phyloP scores from a whole-genome alignment of 139 green algal genomes.

The Tetraselmis striata region DNA sequence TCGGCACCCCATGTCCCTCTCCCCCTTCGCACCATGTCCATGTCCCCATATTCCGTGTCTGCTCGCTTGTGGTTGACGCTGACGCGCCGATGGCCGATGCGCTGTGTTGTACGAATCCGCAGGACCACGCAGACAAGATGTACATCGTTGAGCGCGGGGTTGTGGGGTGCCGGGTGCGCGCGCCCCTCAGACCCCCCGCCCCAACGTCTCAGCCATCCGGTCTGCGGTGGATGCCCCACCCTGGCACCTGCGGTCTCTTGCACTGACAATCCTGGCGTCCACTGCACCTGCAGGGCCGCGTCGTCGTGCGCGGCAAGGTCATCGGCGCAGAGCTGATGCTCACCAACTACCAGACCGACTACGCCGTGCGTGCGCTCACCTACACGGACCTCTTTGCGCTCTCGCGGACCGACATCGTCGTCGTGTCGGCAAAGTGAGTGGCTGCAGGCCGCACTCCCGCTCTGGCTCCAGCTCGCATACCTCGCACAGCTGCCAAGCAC shows the following conservation, averaged over 20 bases:
- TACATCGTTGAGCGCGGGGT: slow-evolving; percentile 24
- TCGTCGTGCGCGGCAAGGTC: slow-evolving; percentile 12
- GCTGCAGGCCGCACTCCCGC: no score
- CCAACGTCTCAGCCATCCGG: no score
- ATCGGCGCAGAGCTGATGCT: slow-evolving; percentile 9
- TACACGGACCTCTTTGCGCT: slow-evolving; percentile 12
- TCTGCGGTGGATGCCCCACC: no score
- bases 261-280: no score
- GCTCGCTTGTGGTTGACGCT: no score
- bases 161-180: not conserved
- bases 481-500: no score
- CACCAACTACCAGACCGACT: not conserved
- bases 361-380: slow-evolving; percentile 5
- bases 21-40: not conserved
- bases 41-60: no score
- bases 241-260: no score
- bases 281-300: not conserved
- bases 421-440: not conserved
- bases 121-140: slow-evolving; percentile 10
- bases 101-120: no score
- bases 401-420: not conserved
- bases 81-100: no score
- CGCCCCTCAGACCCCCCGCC: no score
- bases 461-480: no score
- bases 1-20: not conserved